A percentile compares a stretch with the other conserved stretches of the same genome.
These are phyloP conservation scores for Chlamydomonas schloesseri DNA, from an alignment of 139 green algal species.

Conservation along the genomic window DNA sequence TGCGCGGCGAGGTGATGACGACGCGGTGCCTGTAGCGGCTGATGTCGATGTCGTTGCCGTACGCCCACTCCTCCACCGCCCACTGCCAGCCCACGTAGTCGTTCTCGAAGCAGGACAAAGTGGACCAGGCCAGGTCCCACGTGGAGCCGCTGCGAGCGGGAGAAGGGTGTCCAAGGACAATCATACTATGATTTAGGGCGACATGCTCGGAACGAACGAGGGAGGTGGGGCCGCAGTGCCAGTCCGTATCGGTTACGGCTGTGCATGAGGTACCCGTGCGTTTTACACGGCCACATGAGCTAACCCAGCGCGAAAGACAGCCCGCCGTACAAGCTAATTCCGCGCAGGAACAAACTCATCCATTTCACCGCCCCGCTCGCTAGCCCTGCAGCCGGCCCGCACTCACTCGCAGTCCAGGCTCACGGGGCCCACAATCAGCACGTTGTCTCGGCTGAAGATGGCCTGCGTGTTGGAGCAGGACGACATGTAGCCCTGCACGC, in stretches of 20 bases:
- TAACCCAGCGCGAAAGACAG: no score
- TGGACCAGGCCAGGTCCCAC: neutral
- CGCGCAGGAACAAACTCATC: no score
- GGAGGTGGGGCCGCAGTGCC: no score
- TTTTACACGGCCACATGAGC: no score
- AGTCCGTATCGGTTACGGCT: no score
- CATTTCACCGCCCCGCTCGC: no score
- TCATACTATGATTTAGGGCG: no score
- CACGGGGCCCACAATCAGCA: slow-evolving; percentile 20
- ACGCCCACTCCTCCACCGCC: slow-evolving; percentile 4
- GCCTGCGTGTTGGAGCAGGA: neutral
- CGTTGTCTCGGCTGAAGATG: slow-evolving; percentile 10
- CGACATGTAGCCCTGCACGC: slow-evolving; percentile 5
- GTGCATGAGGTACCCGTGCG: no score
- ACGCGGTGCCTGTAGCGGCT: neutral
- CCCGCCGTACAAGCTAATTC: no score
- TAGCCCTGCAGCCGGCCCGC: no score
- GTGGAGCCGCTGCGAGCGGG: neutral
- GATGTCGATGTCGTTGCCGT: neutral
- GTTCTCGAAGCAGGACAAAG: neutral
- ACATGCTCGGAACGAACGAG: no score
- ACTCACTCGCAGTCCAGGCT: neutral
- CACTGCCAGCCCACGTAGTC: slow-evolving; percentile 31
- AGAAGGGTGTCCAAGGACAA: no score
- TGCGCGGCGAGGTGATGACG: neutral